Evolutionary conservation across 441 rosid species (phyloP), one percentile per base, ranked within the genome.

Genomic region (Mallotus repandus): DNA sequence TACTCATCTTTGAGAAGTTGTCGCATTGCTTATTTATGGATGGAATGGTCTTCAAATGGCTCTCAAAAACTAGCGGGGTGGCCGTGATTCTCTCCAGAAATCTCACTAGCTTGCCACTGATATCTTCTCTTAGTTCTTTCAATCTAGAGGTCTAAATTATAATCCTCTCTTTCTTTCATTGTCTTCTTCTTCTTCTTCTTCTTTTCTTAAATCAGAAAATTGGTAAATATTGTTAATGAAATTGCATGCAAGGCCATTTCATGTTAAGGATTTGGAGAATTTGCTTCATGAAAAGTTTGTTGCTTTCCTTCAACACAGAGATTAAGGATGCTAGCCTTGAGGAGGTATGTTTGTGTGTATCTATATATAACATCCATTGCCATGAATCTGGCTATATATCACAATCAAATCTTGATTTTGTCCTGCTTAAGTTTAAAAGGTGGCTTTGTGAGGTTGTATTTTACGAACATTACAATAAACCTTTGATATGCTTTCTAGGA

Each of bases 41-140:
- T 91, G 98, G 98, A 83, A 83, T 0, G 96, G 89, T 68, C 91
- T 92, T 53, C 96, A 92, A n/a, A 69, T 91, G 89, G 98, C 98
- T 11, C 81, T 92, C 52, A 72, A 84, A 75, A 89, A 92, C 74
- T 78, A 80, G 29, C 89, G 96, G 98, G 96, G 96, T 16, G 97
- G 95, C 74, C 63, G 21, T 0, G 93, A 92, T 77, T 90, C 94
- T 62, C 82, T 83, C 63, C 81, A 79, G 65, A 88, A 86, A 73
- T 86, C 79, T 66, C 86, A 82, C 63, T 83, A 78, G n/a, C n/a
- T n/a, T n/a, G n/a, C n/a, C n/a, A n/a, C n/a, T n/a, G n/a, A 88
- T 77, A 68, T 92, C 71, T 73, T 85, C 58, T 84, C 71, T 69
- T 84, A 86, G 85, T 84, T 89, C 60, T 82, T 84, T 59, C 89